Conservation (phyloP, 1,139 yeast genomes). For the Sugiyamaella paludigena region DNA sequence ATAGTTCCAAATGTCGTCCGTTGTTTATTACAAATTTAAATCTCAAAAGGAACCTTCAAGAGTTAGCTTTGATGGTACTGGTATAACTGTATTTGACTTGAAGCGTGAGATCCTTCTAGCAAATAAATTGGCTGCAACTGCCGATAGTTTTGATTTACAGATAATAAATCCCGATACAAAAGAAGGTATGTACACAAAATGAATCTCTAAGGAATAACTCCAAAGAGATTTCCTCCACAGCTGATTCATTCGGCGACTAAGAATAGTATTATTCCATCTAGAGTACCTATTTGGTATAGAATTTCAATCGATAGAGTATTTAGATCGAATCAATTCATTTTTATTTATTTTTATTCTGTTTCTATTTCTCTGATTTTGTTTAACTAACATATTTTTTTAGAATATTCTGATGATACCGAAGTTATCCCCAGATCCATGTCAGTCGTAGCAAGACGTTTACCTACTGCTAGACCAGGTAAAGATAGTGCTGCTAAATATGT, state of each 20-base stretch:
- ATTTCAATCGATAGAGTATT: too few relatives aligned
- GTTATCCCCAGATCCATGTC: constrained; percentile 86
- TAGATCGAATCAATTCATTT: too few relatives aligned
- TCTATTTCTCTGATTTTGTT: not conserved
- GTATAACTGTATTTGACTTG: constrained; percentile 88
- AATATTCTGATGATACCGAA: constrained; percentile 76
- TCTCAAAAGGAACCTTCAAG: constrained; percentile 82
- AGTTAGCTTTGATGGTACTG: constrained; percentile 91
- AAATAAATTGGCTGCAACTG: constrained; percentile 78
- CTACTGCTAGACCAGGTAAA: constrained; percentile 61
- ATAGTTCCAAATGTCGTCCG: constrained; percentile 78
- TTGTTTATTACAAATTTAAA: constrained; percentile 80
- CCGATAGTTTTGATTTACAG: constrained; percentile 69
- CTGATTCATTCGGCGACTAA: too few relatives aligned
- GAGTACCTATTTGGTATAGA: not conserved
- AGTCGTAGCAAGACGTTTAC: constrained; percentile 77
- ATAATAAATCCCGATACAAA: constrained; percentile 76
- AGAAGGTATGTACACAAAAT: constrained; percentile 43
- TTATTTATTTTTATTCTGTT: not conserved
- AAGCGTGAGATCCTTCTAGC: constrained; percentile 84
- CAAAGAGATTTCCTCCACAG: too few relatives aligned
- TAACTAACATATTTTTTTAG: constrained; percentile 34
- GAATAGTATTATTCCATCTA: constrained; percentile 9
- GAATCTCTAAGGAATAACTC: too few relatives aligned
- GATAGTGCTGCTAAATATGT: constrained; percentile 65